Conservation (phyloP, 495 filamentous ascomycete genomes). For the Diplogelasinospora grovesii region DNA sequence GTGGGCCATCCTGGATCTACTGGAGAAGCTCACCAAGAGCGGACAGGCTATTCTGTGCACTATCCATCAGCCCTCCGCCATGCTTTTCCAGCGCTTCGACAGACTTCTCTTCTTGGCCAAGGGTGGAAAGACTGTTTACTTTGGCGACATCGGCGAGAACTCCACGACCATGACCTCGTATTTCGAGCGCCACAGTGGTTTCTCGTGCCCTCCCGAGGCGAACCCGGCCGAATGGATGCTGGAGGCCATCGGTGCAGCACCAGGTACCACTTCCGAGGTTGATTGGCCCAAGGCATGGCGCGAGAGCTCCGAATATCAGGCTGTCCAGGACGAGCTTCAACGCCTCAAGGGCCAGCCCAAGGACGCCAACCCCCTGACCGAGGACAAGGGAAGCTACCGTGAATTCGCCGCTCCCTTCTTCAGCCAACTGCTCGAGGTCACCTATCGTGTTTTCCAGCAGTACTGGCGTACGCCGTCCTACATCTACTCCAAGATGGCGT, state of each 20-base stretch:
- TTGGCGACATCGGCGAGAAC: conserved; percentile 80
- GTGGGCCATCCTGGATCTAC: conserved; percentile 72
- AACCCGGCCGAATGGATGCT: conserved; percentile 97
- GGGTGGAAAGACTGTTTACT: conserved; percentile 84
- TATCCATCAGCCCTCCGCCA: conserved; percentile 87
- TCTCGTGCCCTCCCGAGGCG: conserved; percentile 64
- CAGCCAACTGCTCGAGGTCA: conserved; percentile 48
- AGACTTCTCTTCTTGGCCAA: conserved; percentile 73
- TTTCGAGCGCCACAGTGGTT: conserved; percentile 74
- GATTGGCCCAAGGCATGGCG: conserved; percentile 85
- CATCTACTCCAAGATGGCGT: conserved; percentile 63
- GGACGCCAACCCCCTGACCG: conserved; percentile 27
- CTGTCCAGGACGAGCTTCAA: conserved; percentile 62
- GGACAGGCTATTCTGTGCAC: conserved; percentile 88
- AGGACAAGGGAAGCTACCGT: conserved; percentile 34
- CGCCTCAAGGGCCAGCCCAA: conserved; percentile 57
- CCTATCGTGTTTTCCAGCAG: conserved; percentile 69
- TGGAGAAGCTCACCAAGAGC: conserved; percentile 73
- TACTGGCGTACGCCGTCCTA: conserved; percentile 88
- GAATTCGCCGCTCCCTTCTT: conserved; percentile 53
- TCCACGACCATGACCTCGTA: conserved; percentile 66
- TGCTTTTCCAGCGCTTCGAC: conserved; percentile 89
- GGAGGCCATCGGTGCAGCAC: conserved; percentile 85
- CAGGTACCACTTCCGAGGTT: conserved; percentile 64
- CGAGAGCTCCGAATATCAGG: conserved; percentile 61